A percentile compares a stretch with the other conserved stretches of the same genome.
These are phyloP conservation scores for Toxicodendron radicans DNA, from an alignment of 345 rosid genomes.

Conservation along the genomic window DNA sequence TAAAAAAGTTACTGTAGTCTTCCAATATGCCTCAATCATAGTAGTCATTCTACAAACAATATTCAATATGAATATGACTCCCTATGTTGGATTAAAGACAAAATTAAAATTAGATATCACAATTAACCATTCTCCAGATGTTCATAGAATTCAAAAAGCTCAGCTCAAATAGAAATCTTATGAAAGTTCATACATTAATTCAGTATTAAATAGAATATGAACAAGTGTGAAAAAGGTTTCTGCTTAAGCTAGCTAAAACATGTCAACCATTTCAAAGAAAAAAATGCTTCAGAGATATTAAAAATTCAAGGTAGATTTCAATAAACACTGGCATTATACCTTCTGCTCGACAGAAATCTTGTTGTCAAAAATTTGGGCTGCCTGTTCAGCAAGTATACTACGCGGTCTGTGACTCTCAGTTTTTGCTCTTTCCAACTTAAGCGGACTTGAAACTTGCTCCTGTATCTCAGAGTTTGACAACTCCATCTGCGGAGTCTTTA, in stretches of 20 bases:
- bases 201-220: background rate
- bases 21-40: background rate
- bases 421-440: slow-evolving; percentile 71
- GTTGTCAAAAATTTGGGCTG: slow-evolving; percentile 76
- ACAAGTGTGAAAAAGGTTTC: background rate
- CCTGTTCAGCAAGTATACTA: slow-evolving; percentile 68
- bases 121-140: background rate
- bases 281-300: background rate
- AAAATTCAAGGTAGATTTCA: background rate
- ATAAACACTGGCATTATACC: slow-evolving; percentile 37
- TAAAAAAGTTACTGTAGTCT: background rate
- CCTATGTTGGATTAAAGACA: background rate
- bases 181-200: background rate
- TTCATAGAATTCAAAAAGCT: background rate
- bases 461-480: slow-evolving; percentile 33
- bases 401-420: slow-evolving; percentile 59
- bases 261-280: background rate
- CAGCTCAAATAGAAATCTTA: background rate
- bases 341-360: slow-evolving; percentile 69
- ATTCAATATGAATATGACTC: background rate
- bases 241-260: background rate
- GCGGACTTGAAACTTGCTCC: slow-evolving; percentile 44
- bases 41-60: background rate
- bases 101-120: background rate
- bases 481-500: slow-evolving; percentile 36